A percentile compares a stretch with the other conserved stretches of the same genome.
phyloP scores from a whole-genome alignment of 495 filamentous ascomycete species.

The Arthonia radiata region DNA sequence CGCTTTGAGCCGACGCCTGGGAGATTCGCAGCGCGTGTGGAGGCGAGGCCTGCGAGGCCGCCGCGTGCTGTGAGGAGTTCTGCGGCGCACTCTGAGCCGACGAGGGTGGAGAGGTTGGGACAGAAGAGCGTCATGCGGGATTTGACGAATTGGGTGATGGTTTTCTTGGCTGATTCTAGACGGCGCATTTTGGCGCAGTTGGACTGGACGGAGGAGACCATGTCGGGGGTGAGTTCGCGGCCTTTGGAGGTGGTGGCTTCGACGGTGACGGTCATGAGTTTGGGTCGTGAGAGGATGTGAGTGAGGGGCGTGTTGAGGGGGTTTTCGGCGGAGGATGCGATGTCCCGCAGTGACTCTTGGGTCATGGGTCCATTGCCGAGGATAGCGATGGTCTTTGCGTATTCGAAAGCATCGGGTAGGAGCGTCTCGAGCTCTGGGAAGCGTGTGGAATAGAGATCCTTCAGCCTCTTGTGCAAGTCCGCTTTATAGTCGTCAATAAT shows the following conservation, averaged over 20 bases:
- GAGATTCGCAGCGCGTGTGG: slow-evolving; percentile 81
- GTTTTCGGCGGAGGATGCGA: slow-evolving; percentile 50
- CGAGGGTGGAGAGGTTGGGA: slow-evolving; percentile 76
- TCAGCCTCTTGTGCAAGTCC: slow-evolving; percentile 80
- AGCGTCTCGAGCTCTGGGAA: slow-evolving; percentile 94
- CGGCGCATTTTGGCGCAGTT: slow-evolving; percentile 73
- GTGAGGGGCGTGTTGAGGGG: slow-evolving; percentile 48
- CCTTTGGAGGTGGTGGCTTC: slow-evolving; percentile 80
- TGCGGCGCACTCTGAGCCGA: slow-evolving; percentile 86
- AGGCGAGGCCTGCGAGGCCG: slow-evolving; percentile 66
- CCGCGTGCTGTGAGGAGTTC: slow-evolving; percentile 87
- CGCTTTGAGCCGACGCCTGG: slow-evolving; percentile 74
- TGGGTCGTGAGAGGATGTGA: slow-evolving; percentile 60
- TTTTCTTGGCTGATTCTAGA: slow-evolving; percentile 68
- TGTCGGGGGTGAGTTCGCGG: slow-evolving; percentile 41
- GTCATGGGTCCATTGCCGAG: slow-evolving; percentile 83
- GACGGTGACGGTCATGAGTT: slow-evolving; percentile 86
- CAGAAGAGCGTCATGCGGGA: slow-evolving; percentile 93
- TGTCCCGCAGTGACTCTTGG: too few species aligned
- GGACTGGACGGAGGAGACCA: slow-evolving; percentile 46
- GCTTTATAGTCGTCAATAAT: slow-evolving; percentile 79
- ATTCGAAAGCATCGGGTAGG: slow-evolving; percentile 76
- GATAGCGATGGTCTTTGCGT: slow-evolving; percentile 85
- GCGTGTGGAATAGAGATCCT: slow-evolving; percentile 81
- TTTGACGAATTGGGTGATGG: slow-evolving; percentile 83